phyloP scores from a whole-genome alignment of 2,329 filamentous ascomycete genomes.

The Apiospora malaysiana region DNA sequence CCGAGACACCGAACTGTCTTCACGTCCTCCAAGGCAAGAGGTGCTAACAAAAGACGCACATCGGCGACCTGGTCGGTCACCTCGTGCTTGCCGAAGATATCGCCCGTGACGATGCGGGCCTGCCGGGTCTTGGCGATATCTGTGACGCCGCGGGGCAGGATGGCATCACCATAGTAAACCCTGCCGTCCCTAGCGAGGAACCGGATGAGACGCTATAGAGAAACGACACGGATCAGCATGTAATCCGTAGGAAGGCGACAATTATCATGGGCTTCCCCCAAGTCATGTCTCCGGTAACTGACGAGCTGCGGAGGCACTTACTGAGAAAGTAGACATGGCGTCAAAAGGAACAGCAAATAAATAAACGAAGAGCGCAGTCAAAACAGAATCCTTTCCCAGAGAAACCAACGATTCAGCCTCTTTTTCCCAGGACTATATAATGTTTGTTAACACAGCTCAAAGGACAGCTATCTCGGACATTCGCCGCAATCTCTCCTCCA shows the following conservation, averaged over 20 bases:
- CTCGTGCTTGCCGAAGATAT: slow-evolving; percentile 68
- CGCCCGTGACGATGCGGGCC: slow-evolving; percentile 67
- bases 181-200: slow-evolving; percentile 75
- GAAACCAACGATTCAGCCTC: background rate
- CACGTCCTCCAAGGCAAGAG: slow-evolving; percentile 66
- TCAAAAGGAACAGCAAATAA: background rate
- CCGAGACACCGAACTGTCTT: slow-evolving; percentile 72
- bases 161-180: slow-evolving; percentile 76
- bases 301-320: slow-evolving; percentile 30
- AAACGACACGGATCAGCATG: background rate
- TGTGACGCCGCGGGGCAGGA: slow-evolving; percentile 64
- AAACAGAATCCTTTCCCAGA: background rate
- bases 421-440: background rate
- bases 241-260: background rate
- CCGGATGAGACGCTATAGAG: slow-evolving; percentile 68
- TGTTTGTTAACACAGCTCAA: no score
- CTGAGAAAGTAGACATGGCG: slow-evolving; percentile 52
- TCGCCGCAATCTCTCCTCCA: slow-evolving; percentile 4
- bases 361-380: background rate
- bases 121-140: slow-evolving; percentile 66
- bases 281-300: background rate
- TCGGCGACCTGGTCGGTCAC: slow-evolving; percentile 67
- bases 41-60: slow-evolving; percentile 64
- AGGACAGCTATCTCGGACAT: slow-evolving; percentile 10
- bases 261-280: background rate